phyloP scores from a whole-genome alignment of 176 grass and related monocot genomes.

The Puccinellia tenuiflora region DNA sequence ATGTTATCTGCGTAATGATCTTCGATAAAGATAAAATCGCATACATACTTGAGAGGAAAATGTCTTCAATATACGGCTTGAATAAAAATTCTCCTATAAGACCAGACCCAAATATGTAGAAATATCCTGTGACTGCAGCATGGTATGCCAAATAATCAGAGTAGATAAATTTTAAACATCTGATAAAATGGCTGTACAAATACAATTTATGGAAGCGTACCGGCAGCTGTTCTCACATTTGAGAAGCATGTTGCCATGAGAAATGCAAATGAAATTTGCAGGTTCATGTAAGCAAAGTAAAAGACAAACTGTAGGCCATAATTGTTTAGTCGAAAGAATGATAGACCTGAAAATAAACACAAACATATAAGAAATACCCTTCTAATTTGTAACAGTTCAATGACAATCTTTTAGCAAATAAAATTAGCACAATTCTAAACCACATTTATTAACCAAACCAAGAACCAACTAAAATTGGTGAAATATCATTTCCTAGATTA shows the following conservation, averaged over 20 bases:
- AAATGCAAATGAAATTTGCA: constrained; percentile 82
- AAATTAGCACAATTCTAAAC: not conserved
- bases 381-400: not conserved
- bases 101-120: constrained; percentile 66
- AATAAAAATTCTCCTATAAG: constrained; percentile 56
- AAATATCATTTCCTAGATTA: not conserved
- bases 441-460: not conserved
- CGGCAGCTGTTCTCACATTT: constrained; percentile 66
- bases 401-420: not conserved
- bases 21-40: constrained; percentile 10
- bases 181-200: not conserved
- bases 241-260: constrained; percentile 57
- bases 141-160: constrained; percentile 20
- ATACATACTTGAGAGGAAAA: constrained; percentile 59
- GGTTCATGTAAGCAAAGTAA: constrained; percentile 67
- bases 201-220: constrained; percentile 26
- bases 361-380: not conserved
- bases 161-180: constrained; percentile 8
- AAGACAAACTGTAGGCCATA: constrained; percentile 64
- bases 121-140: constrained; percentile 72
- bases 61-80: constrained; percentile 55
- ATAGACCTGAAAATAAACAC: constrained; percentile 49
- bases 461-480: not conserved
- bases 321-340: constrained; percentile 61
- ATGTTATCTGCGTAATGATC: not conserved